phyloP scores from a whole-genome alignment of 768 basidiomycete species.

The Lactarius evosmus region DNA sequence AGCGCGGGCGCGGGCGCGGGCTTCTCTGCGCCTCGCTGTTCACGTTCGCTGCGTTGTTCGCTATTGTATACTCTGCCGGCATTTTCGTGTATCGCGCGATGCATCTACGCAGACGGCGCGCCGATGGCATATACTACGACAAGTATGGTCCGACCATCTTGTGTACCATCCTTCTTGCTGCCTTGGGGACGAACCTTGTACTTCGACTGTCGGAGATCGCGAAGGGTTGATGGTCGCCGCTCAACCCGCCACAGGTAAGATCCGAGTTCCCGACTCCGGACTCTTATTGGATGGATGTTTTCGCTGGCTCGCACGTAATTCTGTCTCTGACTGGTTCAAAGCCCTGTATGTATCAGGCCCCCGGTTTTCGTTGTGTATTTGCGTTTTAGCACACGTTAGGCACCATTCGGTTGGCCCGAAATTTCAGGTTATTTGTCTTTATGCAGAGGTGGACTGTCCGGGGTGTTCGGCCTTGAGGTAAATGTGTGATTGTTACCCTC shows the following conservation, averaged over 20 bases:
- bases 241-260: not conserved
- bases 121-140: slow-evolving; percentile 85
- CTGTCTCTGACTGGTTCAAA: not conserved
- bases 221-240: not conserved
- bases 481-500: not conserved
- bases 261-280: not conserved
- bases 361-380: not conserved
- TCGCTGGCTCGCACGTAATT: not conserved
- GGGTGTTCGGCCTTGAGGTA: not conserved
- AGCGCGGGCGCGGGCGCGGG: slow-evolving; percentile 68
- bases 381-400: not conserved
- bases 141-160: slow-evolving; percentile 80
- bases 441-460: not conserved
- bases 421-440: not conserved
- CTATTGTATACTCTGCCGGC: slow-evolving; percentile 81
- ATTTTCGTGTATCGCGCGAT: slow-evolving; percentile 77
- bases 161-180: slow-evolving; percentile 63
- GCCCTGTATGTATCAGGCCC: not conserved
- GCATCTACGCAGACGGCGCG: slow-evolving; percentile 63
- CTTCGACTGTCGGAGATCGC: slow-evolving; percentile 57
- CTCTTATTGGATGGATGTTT: not conserved
- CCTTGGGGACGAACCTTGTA: slow-evolving; percentile 72
- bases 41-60: slow-evolving; percentile 82
- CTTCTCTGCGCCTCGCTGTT: slow-evolving; percentile 87
- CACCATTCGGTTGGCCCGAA: not conserved